These are phyloP conservation scores for Lentinula lateritia DNA, from an alignment of 768 basidiomycete genomes.

Conservation along the genomic window DNA sequence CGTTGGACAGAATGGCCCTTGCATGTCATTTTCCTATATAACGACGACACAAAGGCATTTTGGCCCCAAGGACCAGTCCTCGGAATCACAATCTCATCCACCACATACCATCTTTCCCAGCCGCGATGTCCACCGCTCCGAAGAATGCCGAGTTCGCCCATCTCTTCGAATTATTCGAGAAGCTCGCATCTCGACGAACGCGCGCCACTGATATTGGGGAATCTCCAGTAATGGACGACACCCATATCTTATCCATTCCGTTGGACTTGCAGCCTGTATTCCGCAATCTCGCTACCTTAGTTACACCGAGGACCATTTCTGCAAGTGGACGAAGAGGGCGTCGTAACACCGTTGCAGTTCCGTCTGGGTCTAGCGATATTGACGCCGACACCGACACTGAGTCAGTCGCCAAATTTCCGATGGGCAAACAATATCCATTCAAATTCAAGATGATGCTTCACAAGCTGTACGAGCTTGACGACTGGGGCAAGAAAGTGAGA, in stretches of 20 bases:
- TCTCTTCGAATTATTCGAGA: constrained; percentile 50
- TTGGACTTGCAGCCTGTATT: constrained; percentile 27
- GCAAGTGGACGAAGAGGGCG: constrained; percentile 1
- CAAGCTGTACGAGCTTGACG: constrained; percentile 54
- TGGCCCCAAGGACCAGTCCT: not conserved
- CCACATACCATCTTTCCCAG: not conserved
- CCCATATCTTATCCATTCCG: constrained; percentile 25
- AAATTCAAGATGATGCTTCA: constrained; percentile 67
- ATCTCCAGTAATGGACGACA: constrained; percentile 18
- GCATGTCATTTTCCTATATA: not conserved
- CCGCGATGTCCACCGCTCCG: constrained; percentile 12
- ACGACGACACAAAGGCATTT: not conserved
- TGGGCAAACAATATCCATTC: constrained; percentile 45
- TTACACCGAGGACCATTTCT: constrained; percentile 8
- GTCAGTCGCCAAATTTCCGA: constrained; percentile 36
- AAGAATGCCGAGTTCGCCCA: constrained; percentile 48
- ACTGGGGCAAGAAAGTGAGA: constrained; percentile 54
- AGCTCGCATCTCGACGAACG: constrained; percentile 40
- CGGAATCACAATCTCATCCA: not conserved
- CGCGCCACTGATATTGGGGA: constrained; percentile 14
- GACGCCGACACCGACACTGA: constrained; percentile 19
- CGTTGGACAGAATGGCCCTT: not conserved
- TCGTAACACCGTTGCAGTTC: constrained; percentile 15
- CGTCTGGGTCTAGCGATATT: constrained; percentile 11
- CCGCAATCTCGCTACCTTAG: constrained; percentile 20